phyloP scores from a whole-genome alignment of 441 rosid genomes.

The Theobroma grandiflorum region DNA sequence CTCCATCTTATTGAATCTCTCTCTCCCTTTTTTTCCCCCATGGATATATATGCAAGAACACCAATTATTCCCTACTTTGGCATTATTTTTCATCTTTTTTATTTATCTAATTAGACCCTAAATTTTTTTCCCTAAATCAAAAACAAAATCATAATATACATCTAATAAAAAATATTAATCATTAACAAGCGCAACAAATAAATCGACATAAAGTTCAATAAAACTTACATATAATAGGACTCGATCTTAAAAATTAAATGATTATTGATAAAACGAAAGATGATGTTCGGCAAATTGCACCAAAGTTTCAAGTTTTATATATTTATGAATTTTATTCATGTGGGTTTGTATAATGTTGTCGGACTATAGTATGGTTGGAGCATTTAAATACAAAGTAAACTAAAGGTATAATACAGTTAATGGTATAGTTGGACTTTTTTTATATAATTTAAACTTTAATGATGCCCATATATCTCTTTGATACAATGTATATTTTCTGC shows the following conservation, averaged over 20 bases:
- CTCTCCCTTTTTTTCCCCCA: neutral
- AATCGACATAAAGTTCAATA: too few relatives aligned
- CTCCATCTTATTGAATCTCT: neutral
- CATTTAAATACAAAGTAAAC: neutral
- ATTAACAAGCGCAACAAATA: too few relatives aligned
- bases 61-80: too few relatives aligned
- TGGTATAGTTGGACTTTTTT: neutral
- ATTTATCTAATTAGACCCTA: too few relatives aligned
- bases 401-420: neutral
- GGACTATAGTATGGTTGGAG: neutral
- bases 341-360: conserved; percentile 3
- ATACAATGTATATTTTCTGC: neutral
- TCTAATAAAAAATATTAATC: too few relatives aligned
- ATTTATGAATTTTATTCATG: neutral
- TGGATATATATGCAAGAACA: neutral
- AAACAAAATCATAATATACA: too few relatives aligned
- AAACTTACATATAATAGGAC: too few relatives aligned
- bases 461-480: neutral
- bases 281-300: too few relatives aligned
- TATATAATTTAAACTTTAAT: neutral
- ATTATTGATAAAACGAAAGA: too few relatives aligned
- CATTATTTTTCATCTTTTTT: neutral
- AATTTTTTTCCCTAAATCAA: too few relatives aligned
- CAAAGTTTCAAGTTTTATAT: too few relatives aligned
- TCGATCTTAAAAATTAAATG: too few relatives aligned